phyloP scores from a whole-genome alignment of 192 early-diverging fungal genomes.

The Coemansia sp. region DNA sequence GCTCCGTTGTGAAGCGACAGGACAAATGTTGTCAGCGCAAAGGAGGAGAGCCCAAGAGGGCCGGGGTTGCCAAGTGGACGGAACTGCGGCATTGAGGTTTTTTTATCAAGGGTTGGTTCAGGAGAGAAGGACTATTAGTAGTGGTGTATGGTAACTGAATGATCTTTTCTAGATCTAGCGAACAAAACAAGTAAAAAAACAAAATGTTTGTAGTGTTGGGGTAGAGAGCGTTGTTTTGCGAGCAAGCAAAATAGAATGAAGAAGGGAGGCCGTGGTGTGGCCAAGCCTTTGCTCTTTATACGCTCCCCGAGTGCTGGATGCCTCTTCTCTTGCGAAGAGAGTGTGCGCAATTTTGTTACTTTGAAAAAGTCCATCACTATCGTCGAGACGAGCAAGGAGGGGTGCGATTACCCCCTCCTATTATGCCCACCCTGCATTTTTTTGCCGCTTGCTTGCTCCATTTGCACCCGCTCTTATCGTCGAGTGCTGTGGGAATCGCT shows the following conservation, averaged over 20 bases:
- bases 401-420: neutral
- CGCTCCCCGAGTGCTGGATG: too few relatives aligned
- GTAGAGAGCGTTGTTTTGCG: too few relatives aligned
- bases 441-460: neutral
- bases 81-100: constrained; percentile 25
- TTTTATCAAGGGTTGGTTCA: neutral
- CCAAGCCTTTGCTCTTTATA: too few relatives aligned
- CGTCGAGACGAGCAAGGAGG: neutral
- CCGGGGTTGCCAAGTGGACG: constrained; percentile 55
- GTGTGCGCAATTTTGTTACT: neutral
- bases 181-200: too few relatives aligned
- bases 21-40: constrained; percentile 62
- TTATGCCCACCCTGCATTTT: too few relatives aligned
- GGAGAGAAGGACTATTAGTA: neutral
- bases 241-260: too few relatives aligned
- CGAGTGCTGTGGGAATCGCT: neutral
- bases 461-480: neutral
- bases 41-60: constrained; percentile 57
- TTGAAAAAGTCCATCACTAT: neutral
- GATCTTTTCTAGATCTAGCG: neutral
- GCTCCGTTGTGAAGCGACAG: constrained; percentile 71
- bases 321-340: too few relatives aligned
- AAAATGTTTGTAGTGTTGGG: too few relatives aligned
- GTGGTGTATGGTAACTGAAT: too few relatives aligned
- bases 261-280: too few relatives aligned